These are phyloP conservation scores for Usnea hakonensis DNA, from an alignment of 495 filamentous ascomycete species.

Conservation along the genomic window DNA sequence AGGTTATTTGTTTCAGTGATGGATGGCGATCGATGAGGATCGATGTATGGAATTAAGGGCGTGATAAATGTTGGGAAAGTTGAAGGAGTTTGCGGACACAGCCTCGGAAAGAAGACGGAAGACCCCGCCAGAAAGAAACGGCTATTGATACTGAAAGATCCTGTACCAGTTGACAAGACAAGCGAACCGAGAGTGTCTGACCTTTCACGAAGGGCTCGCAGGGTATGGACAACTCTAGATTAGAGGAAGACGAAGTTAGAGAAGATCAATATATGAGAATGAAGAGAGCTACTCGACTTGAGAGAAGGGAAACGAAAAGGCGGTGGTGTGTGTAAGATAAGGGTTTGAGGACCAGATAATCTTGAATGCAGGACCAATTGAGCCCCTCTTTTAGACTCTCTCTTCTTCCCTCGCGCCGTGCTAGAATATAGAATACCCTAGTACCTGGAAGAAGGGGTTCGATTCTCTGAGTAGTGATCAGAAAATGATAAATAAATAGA, in stretches of 20 bases:
- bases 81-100: constrained; percentile 1
- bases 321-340: constrained; percentile 8
- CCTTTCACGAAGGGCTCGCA: neutral
- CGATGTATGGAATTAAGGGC: neutral
- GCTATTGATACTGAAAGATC: neutral
- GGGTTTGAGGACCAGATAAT: neutral
- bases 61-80: neutral
- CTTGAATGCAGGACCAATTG: constrained; percentile 4
- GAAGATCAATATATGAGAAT: neutral
- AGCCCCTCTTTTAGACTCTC: neutral
- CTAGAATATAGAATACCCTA: too few relatives aligned
- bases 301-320: neutral
- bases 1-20: neutral
- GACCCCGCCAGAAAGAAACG: constrained; percentile 10
- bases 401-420: too few relatives aligned
- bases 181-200: neutral
- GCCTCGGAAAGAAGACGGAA: neutral
- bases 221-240: neutral
- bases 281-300: neutral
- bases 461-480: too few relatives aligned
- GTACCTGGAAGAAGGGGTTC: neutral
- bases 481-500: too few relatives aligned
- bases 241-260: neutral
- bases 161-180: neutral
- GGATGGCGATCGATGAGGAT: neutral